Evolutionary conservation across 768 basidiomycete genomes (phyloP).

Genomic region (Tephrocybe sp.): DNA sequence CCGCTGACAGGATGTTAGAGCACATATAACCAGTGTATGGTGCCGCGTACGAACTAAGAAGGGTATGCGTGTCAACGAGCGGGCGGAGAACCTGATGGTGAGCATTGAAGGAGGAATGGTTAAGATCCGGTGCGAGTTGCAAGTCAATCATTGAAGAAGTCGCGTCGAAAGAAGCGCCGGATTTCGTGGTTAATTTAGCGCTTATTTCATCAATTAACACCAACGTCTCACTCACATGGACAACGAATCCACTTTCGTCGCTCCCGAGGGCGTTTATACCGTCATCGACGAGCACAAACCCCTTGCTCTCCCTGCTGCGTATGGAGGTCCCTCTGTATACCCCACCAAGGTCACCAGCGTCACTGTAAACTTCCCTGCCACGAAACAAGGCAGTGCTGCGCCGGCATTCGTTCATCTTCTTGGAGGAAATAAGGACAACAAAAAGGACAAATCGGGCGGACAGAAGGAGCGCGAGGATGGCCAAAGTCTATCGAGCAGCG

Average conservation of each 20-base stretch:
- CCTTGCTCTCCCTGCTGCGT: conserved; percentile 37
- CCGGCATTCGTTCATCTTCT: conserved; percentile 70
- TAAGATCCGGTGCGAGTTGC: conserved; percentile 43
- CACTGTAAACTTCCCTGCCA: conserved; percentile 59
- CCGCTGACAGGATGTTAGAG: conserved; percentile 18
- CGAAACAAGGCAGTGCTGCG: conserved; percentile 46
- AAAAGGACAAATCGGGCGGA: conserved; percentile 48
- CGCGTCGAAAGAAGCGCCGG: conserved; percentile 17
- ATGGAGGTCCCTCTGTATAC: conserved; percentile 38
- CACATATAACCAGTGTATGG: background rate
- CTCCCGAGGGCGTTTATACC: conserved; percentile 88
- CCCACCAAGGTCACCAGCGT: conserved; percentile 67
- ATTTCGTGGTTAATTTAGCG: conserved; percentile 3
- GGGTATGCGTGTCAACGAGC: conserved; percentile 21
- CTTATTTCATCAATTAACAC: background rate
- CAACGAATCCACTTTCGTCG: conserved; percentile 82
- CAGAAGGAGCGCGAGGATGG: conserved; percentile 62
- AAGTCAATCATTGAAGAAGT: conserved; percentile 18
- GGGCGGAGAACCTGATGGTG: conserved; percentile 31
- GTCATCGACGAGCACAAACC: conserved; percentile 87
- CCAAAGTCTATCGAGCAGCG: conserved; percentile 79
- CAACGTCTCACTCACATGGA: conserved; percentile 48
- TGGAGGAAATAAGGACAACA: conserved; percentile 66
- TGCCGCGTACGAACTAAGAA: conserved; percentile 16
- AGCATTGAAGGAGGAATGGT: conserved; percentile 34